Percentiles rank a stretch among this genome's conserved stretches.
Evolutionary conservation across 192 early-diverging fungal genomes (phyloP).

Genomic region (Phlyctochytrium planicorne): DNA sequence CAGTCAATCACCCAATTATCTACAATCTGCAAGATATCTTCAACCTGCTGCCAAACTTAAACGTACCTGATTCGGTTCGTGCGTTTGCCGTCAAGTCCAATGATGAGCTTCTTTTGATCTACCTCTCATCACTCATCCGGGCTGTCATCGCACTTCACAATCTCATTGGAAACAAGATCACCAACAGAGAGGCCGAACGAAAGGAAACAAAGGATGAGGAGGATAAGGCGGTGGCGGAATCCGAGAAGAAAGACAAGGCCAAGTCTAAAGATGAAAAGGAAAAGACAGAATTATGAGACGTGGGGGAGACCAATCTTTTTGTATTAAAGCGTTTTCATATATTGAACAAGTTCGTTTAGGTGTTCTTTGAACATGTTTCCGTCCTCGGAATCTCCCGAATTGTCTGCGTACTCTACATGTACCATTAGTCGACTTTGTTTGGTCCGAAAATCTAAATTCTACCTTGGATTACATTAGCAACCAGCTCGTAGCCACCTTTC

Average conservation of each 20-base stretch:
- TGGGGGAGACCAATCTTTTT: too few relatives aligned
- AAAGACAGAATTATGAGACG: not conserved
- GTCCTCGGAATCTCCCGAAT: too few relatives aligned
- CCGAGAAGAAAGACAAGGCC: not conserved
- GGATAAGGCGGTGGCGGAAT: not conserved
- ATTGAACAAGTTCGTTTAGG: too few relatives aligned
- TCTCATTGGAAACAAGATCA: conserved; percentile 96
- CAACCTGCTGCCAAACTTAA: conserved; percentile 92
- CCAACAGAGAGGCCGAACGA: conserved; percentile 72
- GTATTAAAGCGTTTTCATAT: too few relatives aligned
- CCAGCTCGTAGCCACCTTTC: too few relatives aligned
- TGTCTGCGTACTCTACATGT: too few relatives aligned
- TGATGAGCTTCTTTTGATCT: conserved; percentile 93
- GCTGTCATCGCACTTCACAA: conserved; percentile 96
- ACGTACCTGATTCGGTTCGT: conserved; percentile 72
- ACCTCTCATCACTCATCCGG: conserved; percentile 86
- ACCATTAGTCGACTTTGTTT: too few relatives aligned
- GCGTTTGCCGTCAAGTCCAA: conserved; percentile 93
- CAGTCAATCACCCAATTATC: conserved; percentile 95
- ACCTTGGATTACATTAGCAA: too few relatives aligned
- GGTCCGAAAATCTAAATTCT: too few relatives aligned
- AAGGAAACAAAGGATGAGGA: conserved; percentile 32
- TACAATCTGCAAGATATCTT: conserved; percentile 99
- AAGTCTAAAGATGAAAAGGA: not conserved
- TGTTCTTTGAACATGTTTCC: too few relatives aligned